Evolutionary conservation across 495 filamentous ascomycete species (phyloP).

Genomic region (Geopyxis carbonaria): DNA sequence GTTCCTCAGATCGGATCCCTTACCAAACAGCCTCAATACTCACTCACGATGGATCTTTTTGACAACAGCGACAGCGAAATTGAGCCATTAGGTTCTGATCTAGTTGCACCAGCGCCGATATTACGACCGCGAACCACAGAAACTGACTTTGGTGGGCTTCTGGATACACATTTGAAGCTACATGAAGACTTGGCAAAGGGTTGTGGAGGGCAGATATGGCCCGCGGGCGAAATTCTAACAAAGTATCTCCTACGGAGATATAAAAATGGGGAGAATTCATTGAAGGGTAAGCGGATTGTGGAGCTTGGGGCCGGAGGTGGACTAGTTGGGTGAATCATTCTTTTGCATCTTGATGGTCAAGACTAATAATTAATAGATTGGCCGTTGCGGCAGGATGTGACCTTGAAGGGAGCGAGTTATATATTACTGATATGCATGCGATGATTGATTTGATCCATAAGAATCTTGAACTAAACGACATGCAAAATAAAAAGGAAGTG

Average conservation of each 20-base stretch:
- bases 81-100: conserved; percentile 18
- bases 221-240: conserved; percentile 71
- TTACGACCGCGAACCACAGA: conserved; percentile 38
- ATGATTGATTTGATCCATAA: conserved; percentile 69
- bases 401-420: conserved; percentile 34
- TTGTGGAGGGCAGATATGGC: conserved; percentile 88
- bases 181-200: conserved; percentile 72
- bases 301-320: conserved; percentile 89
- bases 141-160: conserved; percentile 57
- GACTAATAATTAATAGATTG: conserved; percentile 28
- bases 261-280: conserved; percentile 3
- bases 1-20: conserved; percentile 5
- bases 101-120: conserved; percentile 18
- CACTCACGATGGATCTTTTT: conserved; percentile 19
- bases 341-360: not conserved
- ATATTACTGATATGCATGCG: conserved; percentile 69
- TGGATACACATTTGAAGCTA: conserved; percentile 50
- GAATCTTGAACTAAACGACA: conserved; percentile 64
- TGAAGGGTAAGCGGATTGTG: conserved; percentile 39
- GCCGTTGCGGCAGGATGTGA: conserved; percentile 44
- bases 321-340: conserved; percentile 44
- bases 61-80: conserved; percentile 23
- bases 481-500: conserved; percentile 36
- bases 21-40: conserved; percentile 5
- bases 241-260: conserved; percentile 52